These are phyloP conservation scores for Tolypocladium tropicale DNA, from an alignment of 2,329 filamentous ascomycete species.

Conservation along the genomic window DNA sequence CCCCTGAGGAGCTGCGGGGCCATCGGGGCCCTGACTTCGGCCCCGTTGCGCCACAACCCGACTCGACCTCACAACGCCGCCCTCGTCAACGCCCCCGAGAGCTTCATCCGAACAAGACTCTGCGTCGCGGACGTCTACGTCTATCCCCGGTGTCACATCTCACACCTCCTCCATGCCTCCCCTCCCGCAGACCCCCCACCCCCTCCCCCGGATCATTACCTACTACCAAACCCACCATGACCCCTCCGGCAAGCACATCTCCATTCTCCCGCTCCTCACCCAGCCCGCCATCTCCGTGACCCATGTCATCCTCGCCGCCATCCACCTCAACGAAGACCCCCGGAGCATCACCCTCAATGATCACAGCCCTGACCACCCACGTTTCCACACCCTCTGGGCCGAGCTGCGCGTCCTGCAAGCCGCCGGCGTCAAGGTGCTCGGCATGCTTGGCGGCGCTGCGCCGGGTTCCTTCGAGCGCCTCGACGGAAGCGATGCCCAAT, in stretches of 20 bases:
- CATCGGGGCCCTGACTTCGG: too few relatives aligned
- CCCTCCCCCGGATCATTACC: constrained; percentile 37
- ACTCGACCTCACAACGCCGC: not conserved
- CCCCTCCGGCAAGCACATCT: constrained; percentile 32
- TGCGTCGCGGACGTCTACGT: too few relatives aligned
- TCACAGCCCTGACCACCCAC: constrained; percentile 54
- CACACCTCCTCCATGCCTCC: constrained; percentile 16
- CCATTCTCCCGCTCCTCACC: constrained; percentile 41
- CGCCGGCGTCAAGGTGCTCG: constrained; percentile 67
- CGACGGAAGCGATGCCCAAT: constrained; percentile 45
- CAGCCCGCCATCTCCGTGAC: constrained; percentile 45
- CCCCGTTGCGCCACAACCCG: not conserved
- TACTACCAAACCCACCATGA: constrained; percentile 48
- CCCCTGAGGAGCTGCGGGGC: too few relatives aligned
- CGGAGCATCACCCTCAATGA: constrained; percentile 70
- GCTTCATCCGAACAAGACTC: too few relatives aligned
- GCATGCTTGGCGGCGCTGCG: constrained; percentile 81
- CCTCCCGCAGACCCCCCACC: constrained; percentile 13
- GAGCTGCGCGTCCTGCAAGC: constrained; percentile 65
- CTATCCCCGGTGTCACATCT: constrained; percentile 14
- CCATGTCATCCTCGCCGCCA: constrained; percentile 76
- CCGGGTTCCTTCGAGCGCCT: constrained; percentile 56
- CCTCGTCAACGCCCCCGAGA: not conserved
- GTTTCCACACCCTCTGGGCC: constrained; percentile 65
- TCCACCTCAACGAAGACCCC: constrained; percentile 67